These are phyloP conservation scores for Rhodotorula sp. DNA, from an alignment of 1,284 basidiomycete species.

Conservation along the genomic window DNA sequence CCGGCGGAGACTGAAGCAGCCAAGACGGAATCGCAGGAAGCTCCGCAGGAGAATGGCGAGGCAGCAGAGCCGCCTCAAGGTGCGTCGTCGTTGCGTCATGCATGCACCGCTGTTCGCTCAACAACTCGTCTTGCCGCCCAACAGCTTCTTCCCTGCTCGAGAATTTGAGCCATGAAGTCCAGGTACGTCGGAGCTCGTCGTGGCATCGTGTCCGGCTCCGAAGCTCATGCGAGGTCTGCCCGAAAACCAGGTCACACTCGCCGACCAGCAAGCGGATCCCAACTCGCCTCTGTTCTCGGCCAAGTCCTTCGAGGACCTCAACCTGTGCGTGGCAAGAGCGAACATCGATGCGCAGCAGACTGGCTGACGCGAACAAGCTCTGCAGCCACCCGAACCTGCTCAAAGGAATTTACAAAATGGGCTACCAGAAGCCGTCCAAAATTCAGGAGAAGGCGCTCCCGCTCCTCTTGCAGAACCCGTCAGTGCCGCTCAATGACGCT, in stretches of 20 bases:
- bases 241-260: conserved; percentile 78
- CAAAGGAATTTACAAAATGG: conserved; percentile 95
- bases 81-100: not conserved
- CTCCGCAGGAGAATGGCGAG: not conserved
- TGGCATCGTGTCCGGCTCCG: no score
- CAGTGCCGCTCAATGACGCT: conserved; percentile 45
- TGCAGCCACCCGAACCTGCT: conserved; percentile 78
- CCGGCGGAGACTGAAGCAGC: not conserved
- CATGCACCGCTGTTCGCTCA: not conserved
- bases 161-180: conserved; percentile 38
- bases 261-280: conserved; percentile 93
- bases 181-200: conserved; percentile 6
- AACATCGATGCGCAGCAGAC: no score
- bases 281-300: conserved; percentile 92
- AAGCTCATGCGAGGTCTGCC: no score
- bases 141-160: conserved; percentile 35
- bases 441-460: conserved; percentile 98
- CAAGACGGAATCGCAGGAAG: not conserved
- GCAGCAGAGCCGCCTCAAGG: conserved; percentile 7
- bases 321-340: conserved; percentile 61
- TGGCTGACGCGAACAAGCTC: conserved; percentile 3
- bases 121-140: not conserved
- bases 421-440: conserved; percentile 96
- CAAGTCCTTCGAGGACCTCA: conserved; percentile 92
- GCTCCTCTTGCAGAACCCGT: conserved; percentile 87